These are phyloP conservation scores for Heimioporus sp. DNA, from an alignment of 768 basidiomycete species.

Conservation along the genomic window DNA sequence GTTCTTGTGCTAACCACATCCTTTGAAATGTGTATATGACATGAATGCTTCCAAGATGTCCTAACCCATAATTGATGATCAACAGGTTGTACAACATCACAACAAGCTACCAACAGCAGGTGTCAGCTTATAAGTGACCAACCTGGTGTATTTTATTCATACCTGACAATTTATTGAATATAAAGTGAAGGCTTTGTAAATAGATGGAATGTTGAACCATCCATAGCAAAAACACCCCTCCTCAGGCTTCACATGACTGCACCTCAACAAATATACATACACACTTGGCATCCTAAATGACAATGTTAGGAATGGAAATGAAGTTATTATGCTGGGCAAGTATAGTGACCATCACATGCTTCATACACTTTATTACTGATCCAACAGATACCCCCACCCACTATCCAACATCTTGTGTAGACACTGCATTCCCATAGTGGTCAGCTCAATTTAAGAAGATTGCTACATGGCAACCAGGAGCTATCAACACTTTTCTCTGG, in stretches of 20 bases:
- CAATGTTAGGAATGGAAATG: too few relatives aligned
- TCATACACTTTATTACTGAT: neutral
- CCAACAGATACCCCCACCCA: constrained; percentile 6
- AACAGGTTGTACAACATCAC: constrained; percentile 10
- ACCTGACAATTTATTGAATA: constrained; percentile 19
- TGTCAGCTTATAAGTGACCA: too few relatives aligned
- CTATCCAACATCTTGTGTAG: neutral
- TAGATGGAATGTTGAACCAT: constrained; percentile 1
- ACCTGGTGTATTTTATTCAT: too few relatives aligned
- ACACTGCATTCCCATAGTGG: constrained; percentile 25
- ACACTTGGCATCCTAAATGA: too few relatives aligned
- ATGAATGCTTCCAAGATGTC: neutral
- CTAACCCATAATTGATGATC: constrained; percentile 6
- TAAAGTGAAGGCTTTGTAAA: constrained; percentile 12
- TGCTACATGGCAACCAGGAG: constrained; percentile 27
- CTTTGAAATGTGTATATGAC: too few relatives aligned
- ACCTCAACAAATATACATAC: too few relatives aligned
- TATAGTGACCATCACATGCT: too few relatives aligned
- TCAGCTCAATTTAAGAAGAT: constrained; percentile 27
- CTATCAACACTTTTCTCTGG: constrained; percentile 15
- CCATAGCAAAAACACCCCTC: constrained; percentile 1
- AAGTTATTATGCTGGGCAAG: too few relatives aligned
- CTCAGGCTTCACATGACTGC: too few relatives aligned
- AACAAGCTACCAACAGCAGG: too few relatives aligned
- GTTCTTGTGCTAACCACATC: too few relatives aligned